Evolutionary conservation across 257 asterid genomes (phyloP).

Genomic region (Jacaranda copaia): DNA sequence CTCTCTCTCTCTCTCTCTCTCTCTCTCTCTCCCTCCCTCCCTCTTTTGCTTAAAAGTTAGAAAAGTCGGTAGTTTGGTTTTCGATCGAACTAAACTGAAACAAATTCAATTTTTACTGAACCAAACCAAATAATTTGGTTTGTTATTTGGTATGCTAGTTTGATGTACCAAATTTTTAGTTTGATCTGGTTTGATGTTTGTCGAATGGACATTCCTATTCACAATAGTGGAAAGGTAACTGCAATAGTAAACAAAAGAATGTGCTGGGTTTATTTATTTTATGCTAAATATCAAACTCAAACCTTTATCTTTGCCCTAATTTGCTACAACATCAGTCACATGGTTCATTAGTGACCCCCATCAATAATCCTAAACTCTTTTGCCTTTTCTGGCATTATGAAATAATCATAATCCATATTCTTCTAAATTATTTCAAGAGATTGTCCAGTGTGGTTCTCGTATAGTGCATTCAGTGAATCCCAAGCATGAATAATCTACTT

Average conservation of each 20-base stretch:
- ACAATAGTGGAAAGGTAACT: too few relatives aligned
- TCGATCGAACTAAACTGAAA: too few relatives aligned
- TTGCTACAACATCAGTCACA: slow-evolving; percentile 73
- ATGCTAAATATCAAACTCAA: slow-evolving; percentile 58
- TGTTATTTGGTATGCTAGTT: too few relatives aligned
- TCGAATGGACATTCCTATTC: too few relatives aligned
- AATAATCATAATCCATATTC: slow-evolving; percentile 89
- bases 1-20: too few relatives aligned
- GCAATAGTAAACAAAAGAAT: slow-evolving; percentile 14
- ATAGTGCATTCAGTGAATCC: slow-evolving; percentile 80
- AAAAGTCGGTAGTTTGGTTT: too few relatives aligned
- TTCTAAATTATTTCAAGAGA: slow-evolving; percentile 63
- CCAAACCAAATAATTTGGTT: too few relatives aligned
- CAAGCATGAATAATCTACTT: slow-evolving; percentile 82
- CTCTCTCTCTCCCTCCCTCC: too few relatives aligned
- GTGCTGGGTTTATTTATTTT: slow-evolving; percentile 28
- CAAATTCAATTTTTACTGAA: too few relatives aligned
- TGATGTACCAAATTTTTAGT: not conserved
- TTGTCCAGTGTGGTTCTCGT: slow-evolving; percentile 89
- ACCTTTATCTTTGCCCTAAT: slow-evolving; percentile 62
- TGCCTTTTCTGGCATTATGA: slow-evolving; percentile 94
- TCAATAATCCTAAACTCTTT: slow-evolving; percentile 92
- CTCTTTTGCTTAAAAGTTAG: slow-evolving; percentile 24
- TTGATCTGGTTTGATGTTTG: too few relatives aligned
- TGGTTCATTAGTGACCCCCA: slow-evolving; percentile 80